Conservation (phyloP, 1,284 basidiomycete genomes). For the Butyriboletus appendiculatus region DNA sequence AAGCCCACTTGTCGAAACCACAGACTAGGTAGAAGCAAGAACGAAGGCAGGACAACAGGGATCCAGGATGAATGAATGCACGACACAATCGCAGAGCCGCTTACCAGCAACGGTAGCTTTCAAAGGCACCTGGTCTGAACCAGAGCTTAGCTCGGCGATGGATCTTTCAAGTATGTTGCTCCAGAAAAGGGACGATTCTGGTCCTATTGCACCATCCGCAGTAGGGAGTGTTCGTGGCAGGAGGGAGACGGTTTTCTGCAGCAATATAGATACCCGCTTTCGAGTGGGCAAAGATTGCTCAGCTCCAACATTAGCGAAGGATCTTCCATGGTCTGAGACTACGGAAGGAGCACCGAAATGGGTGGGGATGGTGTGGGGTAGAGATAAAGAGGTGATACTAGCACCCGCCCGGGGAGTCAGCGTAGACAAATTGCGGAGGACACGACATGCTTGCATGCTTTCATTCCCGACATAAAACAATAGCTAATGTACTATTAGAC, state of each 20-base stretch:
- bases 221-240: slow-evolving; percentile 41
- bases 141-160: slow-evolving; percentile 37
- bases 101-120: slow-evolving; percentile 50
- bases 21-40: slow-evolving; percentile 44
- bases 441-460: slow-evolving; percentile 34
- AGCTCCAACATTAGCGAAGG: background rate
- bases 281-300: background rate
- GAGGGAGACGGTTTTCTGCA: slow-evolving; percentile 44
- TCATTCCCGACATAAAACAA: slow-evolving; percentile 10
- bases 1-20: slow-evolving; percentile 52
- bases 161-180: slow-evolving; percentile 38
- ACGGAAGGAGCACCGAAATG: background rate
- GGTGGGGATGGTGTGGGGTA: background rate
- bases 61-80: slow-evolving; percentile 6
- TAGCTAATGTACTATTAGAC: background rate
- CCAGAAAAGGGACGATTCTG: slow-evolving; percentile 42
- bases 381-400: background rate
- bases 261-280: slow-evolving; percentile 29
- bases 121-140: slow-evolving; percentile 15
- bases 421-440: slow-evolving; percentile 13
- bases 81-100: slow-evolving; percentile 18
- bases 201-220: slow-evolving; percentile 6
- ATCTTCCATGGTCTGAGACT: background rate
- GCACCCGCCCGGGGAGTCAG: background rate
- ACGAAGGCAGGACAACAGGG: background rate